Conservation (phyloP, 176 grass and related monocot genomes). For the Thinopyrum elongatum region DNA sequence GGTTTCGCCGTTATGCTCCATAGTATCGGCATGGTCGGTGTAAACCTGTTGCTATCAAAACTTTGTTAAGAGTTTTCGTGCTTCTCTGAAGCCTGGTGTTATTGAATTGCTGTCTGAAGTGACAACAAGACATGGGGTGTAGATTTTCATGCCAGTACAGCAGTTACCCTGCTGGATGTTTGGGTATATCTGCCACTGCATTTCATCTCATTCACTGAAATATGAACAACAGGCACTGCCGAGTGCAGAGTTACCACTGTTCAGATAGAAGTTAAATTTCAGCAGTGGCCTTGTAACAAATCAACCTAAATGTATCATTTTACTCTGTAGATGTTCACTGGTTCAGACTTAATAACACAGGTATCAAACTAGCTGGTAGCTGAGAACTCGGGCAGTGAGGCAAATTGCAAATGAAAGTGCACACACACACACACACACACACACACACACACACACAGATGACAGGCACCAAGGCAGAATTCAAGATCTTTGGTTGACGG, state of each 20-base stretch:
- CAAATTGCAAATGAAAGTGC: not conserved
- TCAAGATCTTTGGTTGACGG: not conserved
- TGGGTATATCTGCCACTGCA: not conserved
- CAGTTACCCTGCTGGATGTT: not conserved
- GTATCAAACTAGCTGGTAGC: not conserved
- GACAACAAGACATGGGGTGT: not conserved
- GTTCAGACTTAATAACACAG: not conserved
- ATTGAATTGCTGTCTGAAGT: not conserved
- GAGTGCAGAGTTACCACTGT: not conserved
- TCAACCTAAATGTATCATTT: not conserved
- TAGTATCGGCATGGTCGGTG: not conserved
- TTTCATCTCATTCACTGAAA: not conserved
- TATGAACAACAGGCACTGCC: not conserved
- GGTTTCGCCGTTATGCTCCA: not conserved
- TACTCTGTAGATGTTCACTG: not conserved
- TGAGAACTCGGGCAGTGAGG: not conserved
- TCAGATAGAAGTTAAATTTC: not conserved
- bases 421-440: no score
- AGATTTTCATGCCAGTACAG: not conserved
- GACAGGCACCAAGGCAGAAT: not conserved
- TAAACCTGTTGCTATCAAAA: not conserved
- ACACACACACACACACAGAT: not conserved
- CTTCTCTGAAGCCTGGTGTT: conserved; percentile 1
- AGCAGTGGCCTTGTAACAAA: not conserved
- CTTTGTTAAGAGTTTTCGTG: not conserved